These are phyloP conservation scores for Litchi chinensis DNA, from an alignment of 345 rosid genomes.

Conservation along the genomic window DNA sequence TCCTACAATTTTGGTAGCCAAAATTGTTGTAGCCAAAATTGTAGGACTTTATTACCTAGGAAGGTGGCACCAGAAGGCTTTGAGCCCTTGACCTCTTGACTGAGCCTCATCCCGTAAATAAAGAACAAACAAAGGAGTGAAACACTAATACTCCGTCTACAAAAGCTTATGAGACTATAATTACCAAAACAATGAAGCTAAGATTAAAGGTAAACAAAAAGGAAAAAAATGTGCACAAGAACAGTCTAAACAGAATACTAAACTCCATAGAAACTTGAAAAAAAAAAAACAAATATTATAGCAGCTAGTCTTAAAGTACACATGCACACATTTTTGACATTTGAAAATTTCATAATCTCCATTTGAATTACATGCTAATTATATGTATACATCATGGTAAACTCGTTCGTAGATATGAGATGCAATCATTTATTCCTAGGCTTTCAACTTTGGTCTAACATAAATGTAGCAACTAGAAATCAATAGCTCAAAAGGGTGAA, in stretches of 20 bases:
- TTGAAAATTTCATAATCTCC: neutral
- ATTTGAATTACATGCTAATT: neutral
- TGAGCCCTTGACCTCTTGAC: neutral
- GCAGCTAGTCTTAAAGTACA: neutral
- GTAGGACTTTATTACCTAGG: neutral
- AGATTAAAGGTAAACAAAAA: neutral
- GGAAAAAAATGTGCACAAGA: neutral
- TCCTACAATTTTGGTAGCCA: neutral
- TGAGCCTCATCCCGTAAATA: neutral
- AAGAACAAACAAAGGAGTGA: neutral
- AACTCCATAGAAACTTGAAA: neutral
- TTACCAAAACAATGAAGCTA: neutral
- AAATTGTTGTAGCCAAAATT: too few species aligned
- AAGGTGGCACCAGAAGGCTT: neutral
- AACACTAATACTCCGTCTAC: neutral
- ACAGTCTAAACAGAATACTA: neutral
- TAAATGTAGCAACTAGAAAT: neutral
- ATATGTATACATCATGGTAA: neutral
- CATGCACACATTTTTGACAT: neutral
- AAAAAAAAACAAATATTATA: neutral
- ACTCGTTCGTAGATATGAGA: neutral
- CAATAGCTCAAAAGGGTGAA: neutral
- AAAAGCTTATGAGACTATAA: neutral
- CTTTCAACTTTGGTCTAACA: neutral
- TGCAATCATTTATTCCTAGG: neutral